Percentiles rank a stretch among this genome's conserved stretches.
These are phyloP conservation scores for Alternaria gaisen DNA, from an alignment of 2,329 filamentous ascomycete genomes.

Conservation along the genomic window DNA sequence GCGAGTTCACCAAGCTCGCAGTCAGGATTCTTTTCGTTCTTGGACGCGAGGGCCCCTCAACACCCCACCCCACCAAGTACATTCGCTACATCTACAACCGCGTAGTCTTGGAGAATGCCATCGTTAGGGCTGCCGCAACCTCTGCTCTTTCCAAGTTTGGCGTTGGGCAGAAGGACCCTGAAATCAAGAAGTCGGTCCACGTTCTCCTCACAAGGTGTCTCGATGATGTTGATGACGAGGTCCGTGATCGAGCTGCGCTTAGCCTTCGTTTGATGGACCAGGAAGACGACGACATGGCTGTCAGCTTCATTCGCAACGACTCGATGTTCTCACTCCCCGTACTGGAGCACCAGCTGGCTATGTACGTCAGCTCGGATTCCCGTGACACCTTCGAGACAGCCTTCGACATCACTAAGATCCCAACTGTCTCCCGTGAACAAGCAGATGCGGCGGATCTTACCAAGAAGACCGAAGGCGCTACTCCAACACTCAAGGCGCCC, in stretches of 20 bases:
- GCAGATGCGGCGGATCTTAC: constrained; percentile 94
- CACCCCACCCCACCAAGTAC: constrained; percentile 95
- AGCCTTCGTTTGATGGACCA: constrained; percentile 93
- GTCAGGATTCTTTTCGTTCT: constrained; percentile 94
- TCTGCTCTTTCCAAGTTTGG: constrained; percentile 97
- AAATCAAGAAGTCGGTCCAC: constrained; percentile 94
- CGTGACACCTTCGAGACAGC: constrained; percentile 83
- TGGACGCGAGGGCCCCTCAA: constrained; percentile 93
- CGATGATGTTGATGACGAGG: constrained; percentile 97
- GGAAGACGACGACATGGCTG: constrained; percentile 81
- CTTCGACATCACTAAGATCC: constrained; percentile 91
- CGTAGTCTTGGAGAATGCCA: constrained; percentile 95
- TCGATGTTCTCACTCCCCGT: constrained; percentile 94
- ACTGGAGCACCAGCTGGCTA: constrained; percentile 95
- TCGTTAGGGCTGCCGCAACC: constrained; percentile 92
- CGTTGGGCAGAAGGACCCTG: constrained; percentile 90
- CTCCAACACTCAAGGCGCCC: constrained; percentile 92
- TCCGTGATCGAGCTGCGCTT: constrained; percentile 91
- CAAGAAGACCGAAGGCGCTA: constrained; percentile 94
- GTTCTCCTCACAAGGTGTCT: constrained; percentile 92
- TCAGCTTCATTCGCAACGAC: constrained; percentile 93
- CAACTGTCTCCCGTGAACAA: constrained; percentile 93
- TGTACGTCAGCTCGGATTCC: constrained; percentile 95
- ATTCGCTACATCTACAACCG: constrained; percentile 99
- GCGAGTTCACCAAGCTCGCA: constrained; percentile 97